Conservation (phyloP, 2,329 filamentous ascomycete species). For the Westerdykella aurantiaca region DNA sequence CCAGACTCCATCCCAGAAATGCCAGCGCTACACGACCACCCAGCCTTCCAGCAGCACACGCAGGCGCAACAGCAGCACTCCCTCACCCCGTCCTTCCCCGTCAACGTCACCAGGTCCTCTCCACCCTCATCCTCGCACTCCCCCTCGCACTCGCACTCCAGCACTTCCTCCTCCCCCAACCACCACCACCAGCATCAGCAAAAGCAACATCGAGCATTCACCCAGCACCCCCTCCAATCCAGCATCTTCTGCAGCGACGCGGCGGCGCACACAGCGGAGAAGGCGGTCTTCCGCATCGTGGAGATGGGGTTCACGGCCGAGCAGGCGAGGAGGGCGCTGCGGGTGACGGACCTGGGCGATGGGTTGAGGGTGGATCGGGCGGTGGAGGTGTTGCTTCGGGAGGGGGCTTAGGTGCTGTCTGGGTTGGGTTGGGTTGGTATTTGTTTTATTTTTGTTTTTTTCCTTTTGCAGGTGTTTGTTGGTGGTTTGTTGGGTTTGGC, state of each 20-base stretch:
- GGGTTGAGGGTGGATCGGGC: slow-evolving; percentile 54
- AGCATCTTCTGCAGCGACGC: slow-evolving; percentile 24
- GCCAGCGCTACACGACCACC: slow-evolving; percentile 15
- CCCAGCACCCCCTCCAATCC: slow-evolving; percentile 31
- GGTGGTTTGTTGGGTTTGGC: no score
- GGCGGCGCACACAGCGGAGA: slow-evolving; percentile 51
- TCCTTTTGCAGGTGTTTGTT: no score
- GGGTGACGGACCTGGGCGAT: slow-evolving; percentile 55
- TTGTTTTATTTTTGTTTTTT: no score
- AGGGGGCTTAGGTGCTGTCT: no score
- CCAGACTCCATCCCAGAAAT: slow-evolving; percentile 9
- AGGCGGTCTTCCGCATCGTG: slow-evolving; percentile 53
- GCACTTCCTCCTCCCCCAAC: slow-evolving; percentile 2
- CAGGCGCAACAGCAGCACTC: slow-evolving; percentile 2
- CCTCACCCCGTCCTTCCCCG: background rate
- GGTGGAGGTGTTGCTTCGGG: slow-evolving; percentile 48
- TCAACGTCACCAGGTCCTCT: background rate
- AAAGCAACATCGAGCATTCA: slow-evolving; percentile 14
- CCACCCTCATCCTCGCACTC: slow-evolving; percentile 1
- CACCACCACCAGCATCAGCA: slow-evolving; percentile 7
- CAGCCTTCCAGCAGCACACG: slow-evolving; percentile 10
- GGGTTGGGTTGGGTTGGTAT: no score
- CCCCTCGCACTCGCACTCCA: slow-evolving; percentile 3
- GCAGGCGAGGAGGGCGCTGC: slow-evolving; percentile 53
- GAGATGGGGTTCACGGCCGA: slow-evolving; percentile 55